These are phyloP conservation scores for Omphalotus olearius DNA, from an alignment of 1,284 basidiomycete species.

Conservation along the genomic window DNA sequence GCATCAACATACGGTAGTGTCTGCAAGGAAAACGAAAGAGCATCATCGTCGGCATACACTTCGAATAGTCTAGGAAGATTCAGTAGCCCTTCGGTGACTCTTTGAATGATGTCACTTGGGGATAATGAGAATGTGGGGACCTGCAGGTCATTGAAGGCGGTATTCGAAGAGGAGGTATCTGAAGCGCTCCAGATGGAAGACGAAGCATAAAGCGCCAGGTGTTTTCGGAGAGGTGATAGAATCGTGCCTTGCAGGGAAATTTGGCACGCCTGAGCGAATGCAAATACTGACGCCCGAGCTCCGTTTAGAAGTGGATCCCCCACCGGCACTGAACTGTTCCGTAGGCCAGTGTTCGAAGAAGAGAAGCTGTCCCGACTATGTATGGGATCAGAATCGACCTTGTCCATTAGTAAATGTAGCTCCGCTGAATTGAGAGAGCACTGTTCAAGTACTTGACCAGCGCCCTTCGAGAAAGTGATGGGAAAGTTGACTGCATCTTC, in stretches of 20 bases:
- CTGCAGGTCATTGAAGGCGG: conserved; percentile 57
- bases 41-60: conserved; percentile 89
- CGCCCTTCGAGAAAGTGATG: conserved; percentile 63
- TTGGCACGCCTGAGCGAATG: conserved; percentile 75
- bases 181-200: conserved; percentile 65
- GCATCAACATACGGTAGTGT: conserved; percentile 68
- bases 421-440: conserved; percentile 80
- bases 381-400: conserved; percentile 39
- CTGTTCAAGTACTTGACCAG: conserved; percentile 71
- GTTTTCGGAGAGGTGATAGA: conserved; percentile 77
- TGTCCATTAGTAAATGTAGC: conserved; percentile 61
- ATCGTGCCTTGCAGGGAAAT: conserved; percentile 77
- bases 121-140: conserved; percentile 94
- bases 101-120: conserved; percentile 84
- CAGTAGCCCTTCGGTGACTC: conserved; percentile 87
- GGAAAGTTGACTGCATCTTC: conserved; percentile 51
- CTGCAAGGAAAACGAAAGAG: conserved; percentile 83
- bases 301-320: conserved; percentile 47
- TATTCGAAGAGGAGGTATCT: conserved; percentile 38
- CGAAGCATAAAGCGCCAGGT: conserved; percentile 70
- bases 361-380: conserved; percentile 15
- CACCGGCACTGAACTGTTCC: conserved; percentile 8
- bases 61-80: conserved; percentile 94
- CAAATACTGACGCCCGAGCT: conserved; percentile 56
- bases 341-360: background rate